These are phyloP conservation scores for Ceratocystis alfenasii DNA, from an alignment of 2,329 filamentous ascomycete species.

Conservation along the genomic window DNA sequence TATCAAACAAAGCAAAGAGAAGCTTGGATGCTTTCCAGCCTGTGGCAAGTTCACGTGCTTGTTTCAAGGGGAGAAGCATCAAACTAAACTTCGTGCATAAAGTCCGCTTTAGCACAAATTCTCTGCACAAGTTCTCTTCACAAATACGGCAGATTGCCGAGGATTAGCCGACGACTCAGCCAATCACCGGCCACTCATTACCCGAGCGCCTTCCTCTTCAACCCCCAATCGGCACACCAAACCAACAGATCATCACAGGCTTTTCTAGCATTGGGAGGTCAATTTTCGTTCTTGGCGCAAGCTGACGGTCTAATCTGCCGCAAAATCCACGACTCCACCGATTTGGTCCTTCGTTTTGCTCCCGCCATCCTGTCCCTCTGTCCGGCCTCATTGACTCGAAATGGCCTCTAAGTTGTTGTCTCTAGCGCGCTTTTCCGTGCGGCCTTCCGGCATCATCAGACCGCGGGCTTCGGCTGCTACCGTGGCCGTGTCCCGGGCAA, in stretches of 20 bases:
- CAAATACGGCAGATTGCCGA: not conserved
- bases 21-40: not conserved
- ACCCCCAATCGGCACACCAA: not conserved
- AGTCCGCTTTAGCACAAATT: not conserved
- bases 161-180: not conserved
- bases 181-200: not conserved
- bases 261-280: not conserved
- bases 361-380: not conserved
- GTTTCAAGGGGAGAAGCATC: not conserved
- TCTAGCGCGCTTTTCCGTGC: conserved; percentile 55
- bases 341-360: not conserved
- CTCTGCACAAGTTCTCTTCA: not conserved
- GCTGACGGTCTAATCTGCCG: not conserved
- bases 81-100: not conserved
- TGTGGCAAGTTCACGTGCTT: not conserved
- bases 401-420: conserved; percentile 82
- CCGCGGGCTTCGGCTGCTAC: conserved; percentile 59
- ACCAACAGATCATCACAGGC: not conserved
- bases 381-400: conserved; percentile 23
- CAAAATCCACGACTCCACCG: not conserved
- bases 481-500: conserved; percentile 41
- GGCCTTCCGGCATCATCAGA: conserved; percentile 37
- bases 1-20: not conserved
- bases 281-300: not conserved
- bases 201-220: conserved; percentile 6